A percentile compares a stretch with the other conserved stretches of the same genome.
phyloP scores from a whole-genome alignment of 176 grass and related monocot genomes.

The Cymbopogon citratus region DNA sequence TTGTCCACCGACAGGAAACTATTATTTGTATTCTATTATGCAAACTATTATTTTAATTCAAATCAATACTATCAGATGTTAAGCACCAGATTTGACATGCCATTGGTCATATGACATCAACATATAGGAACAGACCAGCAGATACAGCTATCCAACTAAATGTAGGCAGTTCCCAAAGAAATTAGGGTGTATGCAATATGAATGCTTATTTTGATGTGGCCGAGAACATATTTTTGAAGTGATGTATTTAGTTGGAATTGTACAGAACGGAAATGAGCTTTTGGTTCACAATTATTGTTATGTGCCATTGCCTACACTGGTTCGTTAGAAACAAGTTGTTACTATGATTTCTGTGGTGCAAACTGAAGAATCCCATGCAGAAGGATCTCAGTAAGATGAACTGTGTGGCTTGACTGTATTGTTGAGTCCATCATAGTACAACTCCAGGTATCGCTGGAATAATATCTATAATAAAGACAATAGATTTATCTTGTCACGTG shows the following conservation, averaged over 20 bases:
- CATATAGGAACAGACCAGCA: constrained; percentile 8
- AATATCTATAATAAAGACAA: constrained; percentile 1
- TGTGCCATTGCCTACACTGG: background rate
- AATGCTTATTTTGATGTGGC: background rate
- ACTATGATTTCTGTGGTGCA: background rate
- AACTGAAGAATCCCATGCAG: constrained; percentile 7
- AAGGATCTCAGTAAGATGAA: constrained; percentile 3
- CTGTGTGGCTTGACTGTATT: constrained; percentile 21
- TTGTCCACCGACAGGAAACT: background rate
- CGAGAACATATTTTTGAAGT: background rate
- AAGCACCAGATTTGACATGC: constrained; percentile 5
- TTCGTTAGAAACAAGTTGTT: background rate
- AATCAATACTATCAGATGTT: background rate
- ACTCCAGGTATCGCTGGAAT: background rate
- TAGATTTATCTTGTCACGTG: constrained; percentile 12
- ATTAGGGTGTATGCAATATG: constrained; percentile 9
- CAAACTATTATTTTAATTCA: background rate
- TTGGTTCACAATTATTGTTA: background rate
- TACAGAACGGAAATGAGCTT: background rate
- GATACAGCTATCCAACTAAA: background rate
- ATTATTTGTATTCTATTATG: background rate
- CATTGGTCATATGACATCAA: background rate
- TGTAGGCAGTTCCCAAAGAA: background rate
- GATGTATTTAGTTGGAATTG: background rate
- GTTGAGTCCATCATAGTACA: constrained; percentile 16